phyloP scores from a whole-genome alignment of 352 stramenopile species.

The Halophytophthora batemanensis region DNA sequence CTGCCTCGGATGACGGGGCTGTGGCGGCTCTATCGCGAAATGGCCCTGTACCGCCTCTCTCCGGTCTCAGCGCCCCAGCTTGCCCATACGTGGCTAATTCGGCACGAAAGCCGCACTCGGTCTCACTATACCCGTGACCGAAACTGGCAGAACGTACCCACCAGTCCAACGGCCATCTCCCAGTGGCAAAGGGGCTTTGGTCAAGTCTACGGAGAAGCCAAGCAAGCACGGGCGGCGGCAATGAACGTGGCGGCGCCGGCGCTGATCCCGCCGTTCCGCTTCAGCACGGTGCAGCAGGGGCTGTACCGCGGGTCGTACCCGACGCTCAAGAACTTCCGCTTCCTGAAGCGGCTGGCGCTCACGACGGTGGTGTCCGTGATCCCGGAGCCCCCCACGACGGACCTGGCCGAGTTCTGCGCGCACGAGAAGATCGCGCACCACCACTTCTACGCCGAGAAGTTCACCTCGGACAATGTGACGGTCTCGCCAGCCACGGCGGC shows the following conservation, averaged over 20 bases:
- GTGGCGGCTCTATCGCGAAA: too few species aligned
- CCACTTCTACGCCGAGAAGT: conserved; percentile 86
- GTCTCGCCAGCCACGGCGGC: conserved; percentile 68
- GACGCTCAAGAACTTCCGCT: conserved; percentile 87
- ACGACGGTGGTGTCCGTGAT: conserved; percentile 83
- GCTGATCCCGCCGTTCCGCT: conserved; percentile 86
- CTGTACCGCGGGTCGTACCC: conserved; percentile 81
- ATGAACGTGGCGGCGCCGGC: conserved; percentile 57
- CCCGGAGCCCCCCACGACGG: conserved; percentile 70
- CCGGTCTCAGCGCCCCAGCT: too few species aligned
- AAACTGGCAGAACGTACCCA: too few species aligned
- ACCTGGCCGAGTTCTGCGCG: conserved; percentile 71
- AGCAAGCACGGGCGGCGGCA: neutral
- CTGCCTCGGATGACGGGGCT: too few species aligned
- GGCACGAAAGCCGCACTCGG: too few species aligned
- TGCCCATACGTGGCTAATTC: too few species aligned
- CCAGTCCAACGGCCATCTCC: too few species aligned
- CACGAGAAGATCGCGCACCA: conserved; percentile 67
- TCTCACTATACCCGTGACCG: too few species aligned
- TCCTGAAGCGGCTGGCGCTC: conserved; percentile 65
- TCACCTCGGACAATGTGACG: conserved; percentile 85
- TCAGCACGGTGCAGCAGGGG: conserved; percentile 78
- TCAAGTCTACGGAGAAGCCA: too few species aligned
- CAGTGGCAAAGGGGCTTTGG: too few species aligned
- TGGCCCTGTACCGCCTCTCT: too few species aligned